Base-by-base conservation (phyloP, 805 yeast genomes). In the Trichomonascus vanleenenianus region DNA sequence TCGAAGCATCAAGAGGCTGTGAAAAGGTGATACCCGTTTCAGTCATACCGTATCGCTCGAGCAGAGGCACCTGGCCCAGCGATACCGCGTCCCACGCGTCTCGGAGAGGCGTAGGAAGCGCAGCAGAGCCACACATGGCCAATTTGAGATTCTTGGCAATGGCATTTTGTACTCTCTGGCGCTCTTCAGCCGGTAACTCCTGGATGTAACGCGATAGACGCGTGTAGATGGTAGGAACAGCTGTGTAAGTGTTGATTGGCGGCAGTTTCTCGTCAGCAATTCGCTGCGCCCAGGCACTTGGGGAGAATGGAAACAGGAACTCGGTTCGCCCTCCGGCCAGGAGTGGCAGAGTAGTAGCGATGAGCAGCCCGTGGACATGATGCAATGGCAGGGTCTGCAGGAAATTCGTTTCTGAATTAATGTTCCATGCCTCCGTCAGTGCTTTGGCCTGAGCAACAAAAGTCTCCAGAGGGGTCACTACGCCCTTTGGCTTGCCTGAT, bases 111-210 rank as follows among this genome's bases (percentile, higher is more conserved):
- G 48, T 54, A 2, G 65, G 65, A 8, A 61, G 53, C 3, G 65
- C 65, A 8, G 65, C 65, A 4, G 65, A 62, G 4, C 65, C 65
- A 39, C 65, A 60, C 65, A 61, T 61, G 8, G 56, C 62, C 41
- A 61, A 50, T 14, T 55, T 47, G 31, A 61, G 42, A 20, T 48
- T 47, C 27, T 50, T 40, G 30, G 51, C 43, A 11, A 51, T 37
- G 1, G 57, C 56, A 3, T 42, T 46, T 15, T 50, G 45, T 11
- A 49, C 48, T 10, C 32, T 43, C 10, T 52, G 45, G 15, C 49
- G 47, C 27, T 51, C 49, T 31, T 46, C 48, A 3, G 51, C 32
- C 3, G 45, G 35, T 6, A 56, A 42, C 6, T 46, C 30, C 41
- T 56, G 46, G 19, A 55, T 44, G 37, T 55, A 41, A 22, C 48